Percentiles rank a stretch among this genome's conserved stretches.
Evolutionary conservation across 2,329 filamentous ascomycete genomes (phyloP).

Genomic region (Fusarium sp.): DNA sequence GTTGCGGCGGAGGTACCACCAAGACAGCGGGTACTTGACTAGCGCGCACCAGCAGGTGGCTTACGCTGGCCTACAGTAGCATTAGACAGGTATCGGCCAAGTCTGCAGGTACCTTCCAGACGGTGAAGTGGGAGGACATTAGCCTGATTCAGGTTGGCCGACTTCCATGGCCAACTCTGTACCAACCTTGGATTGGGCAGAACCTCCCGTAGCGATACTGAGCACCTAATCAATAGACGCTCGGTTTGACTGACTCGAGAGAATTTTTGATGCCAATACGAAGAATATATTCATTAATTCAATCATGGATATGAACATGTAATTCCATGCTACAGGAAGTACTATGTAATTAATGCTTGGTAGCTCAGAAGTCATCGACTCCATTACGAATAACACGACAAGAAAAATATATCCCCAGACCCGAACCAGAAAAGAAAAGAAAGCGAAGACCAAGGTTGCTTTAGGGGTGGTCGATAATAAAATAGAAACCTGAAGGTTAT

Average conservation of each 20-base stretch:
- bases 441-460: not conserved
- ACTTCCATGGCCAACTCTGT: conserved; percentile 33
- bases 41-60: conserved; percentile 4
- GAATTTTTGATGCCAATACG: conserved; percentile 4
- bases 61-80: not conserved
- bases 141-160: conserved; percentile 47
- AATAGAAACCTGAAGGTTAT: not conserved
- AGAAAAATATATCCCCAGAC: conserved; percentile 18
- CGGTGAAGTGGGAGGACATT: conserved; percentile 36
- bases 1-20: conserved; percentile 32
- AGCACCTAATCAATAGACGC: conserved; percentile 23
- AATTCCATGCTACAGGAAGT: conserved; percentile 2
- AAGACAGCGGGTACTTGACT: conserved; percentile 32
- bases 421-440: conserved; percentile 14
- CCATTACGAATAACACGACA: conserved; percentile 12
- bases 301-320: not conserved
- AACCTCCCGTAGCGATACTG: conserved; percentile 34
- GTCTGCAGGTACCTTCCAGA: conserved; percentile 35
- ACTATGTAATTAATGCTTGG: not conserved
- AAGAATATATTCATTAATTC: not conserved
- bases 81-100: conserved; percentile 25
- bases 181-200: not conserved
- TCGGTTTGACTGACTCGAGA: conserved; percentile 3
- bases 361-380: conserved; percentile 1
- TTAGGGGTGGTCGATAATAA: not conserved